Evolutionary conservation across 2,329 filamentous ascomycete species (phyloP), one percentile per base, ranked within the genome.

Genomic region (Fusarium tjaetaba): DNA sequence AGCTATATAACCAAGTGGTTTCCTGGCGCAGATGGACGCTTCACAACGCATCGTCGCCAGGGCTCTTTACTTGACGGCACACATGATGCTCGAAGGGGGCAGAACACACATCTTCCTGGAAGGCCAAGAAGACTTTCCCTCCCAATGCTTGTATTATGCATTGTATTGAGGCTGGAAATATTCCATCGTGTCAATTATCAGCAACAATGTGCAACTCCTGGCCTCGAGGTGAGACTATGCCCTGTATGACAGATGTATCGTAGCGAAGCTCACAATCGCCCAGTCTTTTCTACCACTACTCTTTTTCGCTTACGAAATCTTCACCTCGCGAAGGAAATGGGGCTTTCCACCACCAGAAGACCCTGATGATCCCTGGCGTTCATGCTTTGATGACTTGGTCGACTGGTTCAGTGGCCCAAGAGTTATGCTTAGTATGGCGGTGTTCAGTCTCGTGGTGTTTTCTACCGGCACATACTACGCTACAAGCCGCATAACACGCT

Each of bases 141-240:
- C 5, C 84, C 85, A 3, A 78, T 82, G 18, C 76, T 89, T 22
- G 79, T 87, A 14, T 45, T 83, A 10, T 83, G 84, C 36, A 80
- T 89, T 51, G 80, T 87, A 5, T 38, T 86, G 14, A 84, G 88
- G 9, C 76, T 89, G 22, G 86, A 88, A 67, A 77, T 86, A 5
- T 85, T 86, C 41, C 83, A 87, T 58, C 80, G 78, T 38, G 83
- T 88, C 3, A 82, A 85, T 20, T 79, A 80, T 32, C 82, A 86
- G 65, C 83, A 87, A 41, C 87, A 89, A 77, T 90, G 88, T 74
- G 82, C 86, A 11, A 81, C 79, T 18, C 80, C 84, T 26, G 87
- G 87, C 6, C 73, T 89, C 22, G 86, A 89, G 83, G 87, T 82
- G 71, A 68, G 76, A 39, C 39, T 36, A 20, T 8, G 20, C 41